Percentiles rank a stretch among this genome's conserved stretches.
Conservation (phyloP, 2,329 filamentous ascomycete species). For the Orbilia brochopaga region DNA sequence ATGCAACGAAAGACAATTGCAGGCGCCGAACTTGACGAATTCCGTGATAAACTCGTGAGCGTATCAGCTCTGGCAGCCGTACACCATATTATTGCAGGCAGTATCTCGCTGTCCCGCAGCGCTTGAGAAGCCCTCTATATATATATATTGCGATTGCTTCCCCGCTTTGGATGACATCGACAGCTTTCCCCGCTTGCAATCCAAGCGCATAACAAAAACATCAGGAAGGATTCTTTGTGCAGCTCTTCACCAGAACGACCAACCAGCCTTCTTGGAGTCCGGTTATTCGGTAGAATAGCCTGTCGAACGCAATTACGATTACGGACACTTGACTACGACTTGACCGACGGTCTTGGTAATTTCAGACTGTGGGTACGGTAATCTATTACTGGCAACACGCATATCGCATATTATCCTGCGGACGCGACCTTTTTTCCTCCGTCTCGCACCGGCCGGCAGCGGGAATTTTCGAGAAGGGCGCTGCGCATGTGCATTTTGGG, state of each 20-base stretch:
- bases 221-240: too few species aligned
- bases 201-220: too few species aligned
- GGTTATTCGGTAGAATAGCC: slow-evolving; percentile 7
- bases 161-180: too few species aligned
- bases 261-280: background rate
- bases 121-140: too few species aligned
- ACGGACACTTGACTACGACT: too few species aligned
- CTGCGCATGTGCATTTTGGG: background rate
- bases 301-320: background rate
- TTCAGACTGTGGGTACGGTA: slow-evolving; percentile 1
- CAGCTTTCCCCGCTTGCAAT: too few species aligned
- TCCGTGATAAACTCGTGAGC: background rate
- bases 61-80: background rate
- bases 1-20: background rate
- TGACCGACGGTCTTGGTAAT: background rate
- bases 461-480: slow-evolving; percentile 9
- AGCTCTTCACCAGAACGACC: too few species aligned
- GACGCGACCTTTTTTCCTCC: background rate
- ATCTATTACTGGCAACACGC: background rate
- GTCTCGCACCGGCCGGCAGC: background rate
- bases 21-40: background rate
- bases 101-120: too few species aligned
- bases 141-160: too few species aligned
- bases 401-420: background rate
- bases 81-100: too few species aligned